A percentile compares a stretch with the other conserved stretches of the same genome.
phyloP scores from a whole-genome alignment of 495 filamentous ascomycete species.

The Neurospora cerealis region DNA sequence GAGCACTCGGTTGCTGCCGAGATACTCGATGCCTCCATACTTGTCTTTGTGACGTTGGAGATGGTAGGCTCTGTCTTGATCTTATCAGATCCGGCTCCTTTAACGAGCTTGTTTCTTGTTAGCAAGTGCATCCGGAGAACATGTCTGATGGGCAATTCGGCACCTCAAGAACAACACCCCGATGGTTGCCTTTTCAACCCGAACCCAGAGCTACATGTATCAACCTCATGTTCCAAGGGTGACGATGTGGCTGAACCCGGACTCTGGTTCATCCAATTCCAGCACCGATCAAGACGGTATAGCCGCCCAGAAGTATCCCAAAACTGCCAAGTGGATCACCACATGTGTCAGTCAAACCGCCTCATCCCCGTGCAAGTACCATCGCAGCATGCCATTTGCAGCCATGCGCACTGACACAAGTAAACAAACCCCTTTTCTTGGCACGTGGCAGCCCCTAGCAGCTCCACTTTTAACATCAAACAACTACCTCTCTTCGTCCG shows the following conservation, averaged over 20 bases:
- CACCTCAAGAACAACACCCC: background rate
- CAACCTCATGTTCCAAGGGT: background rate
- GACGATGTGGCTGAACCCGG: background rate
- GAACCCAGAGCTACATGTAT: too few relatives aligned
- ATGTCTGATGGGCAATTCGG: background rate
- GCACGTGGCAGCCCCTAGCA: background rate
- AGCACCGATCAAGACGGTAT: background rate
- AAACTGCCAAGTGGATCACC: background rate
- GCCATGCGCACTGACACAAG: background rate
- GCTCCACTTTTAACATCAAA: background rate
- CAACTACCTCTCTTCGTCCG: background rate
- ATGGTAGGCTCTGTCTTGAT: background rate
- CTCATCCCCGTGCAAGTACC: background rate
- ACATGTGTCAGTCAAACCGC: background rate
- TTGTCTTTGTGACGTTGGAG: background rate
- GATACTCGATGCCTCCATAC: background rate
- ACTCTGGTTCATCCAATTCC: background rate
- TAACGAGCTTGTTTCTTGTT: background rate
- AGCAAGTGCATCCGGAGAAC: background rate
- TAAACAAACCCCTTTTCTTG: background rate
- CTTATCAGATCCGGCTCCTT: background rate
- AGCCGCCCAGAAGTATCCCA: background rate
- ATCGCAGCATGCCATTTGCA: background rate
- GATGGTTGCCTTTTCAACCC: background rate
- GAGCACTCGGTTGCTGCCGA: background rate